Evolutionary conservation across 2,329 filamentous ascomycete genomes (phyloP), one percentile per base, ranked within the genome.

Genomic region (Monilinia polystroma): DNA sequence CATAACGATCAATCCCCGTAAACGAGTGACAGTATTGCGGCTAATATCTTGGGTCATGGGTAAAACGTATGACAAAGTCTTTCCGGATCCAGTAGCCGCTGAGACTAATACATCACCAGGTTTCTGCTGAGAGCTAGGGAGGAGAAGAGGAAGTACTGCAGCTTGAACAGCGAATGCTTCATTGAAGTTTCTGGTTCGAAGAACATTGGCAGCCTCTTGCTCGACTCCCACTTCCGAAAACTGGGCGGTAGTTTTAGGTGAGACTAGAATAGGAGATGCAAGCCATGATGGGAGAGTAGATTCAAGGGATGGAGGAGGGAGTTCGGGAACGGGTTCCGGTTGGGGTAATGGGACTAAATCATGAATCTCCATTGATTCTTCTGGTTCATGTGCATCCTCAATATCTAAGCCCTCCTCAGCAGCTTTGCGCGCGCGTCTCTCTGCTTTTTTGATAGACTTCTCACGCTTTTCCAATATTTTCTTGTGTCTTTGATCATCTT

Each of bases 71-170:
- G 94, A 90, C 20, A 99, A 78, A 0, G 95, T 99, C 77, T 99
- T 99, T 66, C 95, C 95, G 0, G 95, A 98, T 11, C 95, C 95
- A 0, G 95, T 99, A 1, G 94, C 91, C 0, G 96, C 95, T 10
- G 93, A 95, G 3, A 99, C 89, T 55, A 96, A 89, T 5, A 99
- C 79, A 76, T 99, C 95, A 6, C 92, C 90, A 1, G 85, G 80
- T 47, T 87, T 83, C 47, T 84, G 80, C 66, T 84, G 81, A 53
- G 84, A 83, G 0, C 84, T 85, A 29, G 86, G 88, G 4, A 96
- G 81, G 6, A 99, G 83, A 52, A 96, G 82, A 0, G 94, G 93
- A 35, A 99, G 83, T 0, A 95, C 84, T 1, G 88, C 87, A 6
- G 91, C 87, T 77, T 96, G 92, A 0, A 96, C 87, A 0, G 92